Evolutionary conservation across 148 eudicot genomes (phyloP), one percentile per base, ranked within the genome.

Genomic region (Mesembryanthemum crystallinum): DNA sequence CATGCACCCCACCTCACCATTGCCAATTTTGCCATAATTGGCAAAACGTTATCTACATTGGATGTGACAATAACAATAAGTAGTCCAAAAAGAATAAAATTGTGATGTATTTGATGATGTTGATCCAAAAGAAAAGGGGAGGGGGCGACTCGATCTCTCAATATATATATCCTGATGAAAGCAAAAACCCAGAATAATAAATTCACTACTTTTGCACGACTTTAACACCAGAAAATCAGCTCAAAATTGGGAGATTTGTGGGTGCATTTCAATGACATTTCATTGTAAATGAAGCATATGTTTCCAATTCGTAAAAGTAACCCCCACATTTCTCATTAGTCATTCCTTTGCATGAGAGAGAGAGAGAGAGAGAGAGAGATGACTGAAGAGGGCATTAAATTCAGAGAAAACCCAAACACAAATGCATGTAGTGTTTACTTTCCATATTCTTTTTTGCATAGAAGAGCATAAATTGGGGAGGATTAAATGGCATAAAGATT

Each of bases 401-500:
- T 33, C 59, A 45, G 24, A 45, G 67, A 25, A 28, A 62, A 59
- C 28, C 67, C 68, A 81, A 62, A 59, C 28, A 60, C 68, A 81
- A 54, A 51, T 70, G 64, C 79, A 80, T 76, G 79, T 64, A 68
- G 71, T 28, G 65, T 39, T 52, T 8, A 37, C 52, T 39, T 65
- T 39, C 45, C 18, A 4, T 23, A 3, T 21, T 59, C 18, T 21
- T 23, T 21, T 10, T 4, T 23, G 6, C 24, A 29, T 52, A 63
- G 58, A 70, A 64, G 72, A 69, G 77, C 83, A 29, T 60, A 77
- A 72, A 72, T 66, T 24, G 80, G 58, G 83, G 77, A 81, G 77
- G 69, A 45, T 76, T 76, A 49, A 72, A 47, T 76, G 80, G 64
- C 79, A 66, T 71, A 59, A 81, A 76, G 69, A 62, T 81, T 59